Evolutionary conservation across 441 rosid genomes (phyloP).

Genomic region (Pelargonium fulgidum): DNA sequence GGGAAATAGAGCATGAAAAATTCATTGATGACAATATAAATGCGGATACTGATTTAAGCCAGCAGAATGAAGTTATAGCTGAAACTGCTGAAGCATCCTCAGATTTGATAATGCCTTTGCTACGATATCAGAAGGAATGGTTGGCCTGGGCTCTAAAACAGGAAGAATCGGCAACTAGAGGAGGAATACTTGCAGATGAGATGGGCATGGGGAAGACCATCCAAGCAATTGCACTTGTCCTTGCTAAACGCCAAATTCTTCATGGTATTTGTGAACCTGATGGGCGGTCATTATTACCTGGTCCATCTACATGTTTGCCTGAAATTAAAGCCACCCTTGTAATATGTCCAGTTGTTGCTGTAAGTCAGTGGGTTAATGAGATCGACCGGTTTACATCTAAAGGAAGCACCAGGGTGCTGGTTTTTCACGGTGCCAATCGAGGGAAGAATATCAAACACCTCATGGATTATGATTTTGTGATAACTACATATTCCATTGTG

Average conservation of each 20-base stretch:
- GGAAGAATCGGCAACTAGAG: conserved; percentile 58
- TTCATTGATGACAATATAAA: conserved; percentile 58
- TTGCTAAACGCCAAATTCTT: conserved; percentile 53
- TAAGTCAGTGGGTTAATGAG: conserved; percentile 84
- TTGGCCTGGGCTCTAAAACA: conserved; percentile 88
- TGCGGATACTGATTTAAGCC: conserved; percentile 50
- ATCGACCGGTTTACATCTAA: conserved; percentile 57
- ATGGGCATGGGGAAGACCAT: conserved; percentile 99
- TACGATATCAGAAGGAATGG: conserved; percentile 94
- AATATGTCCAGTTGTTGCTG: conserved; percentile 86
- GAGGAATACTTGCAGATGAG: conserved; percentile 99
- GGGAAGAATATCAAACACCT: conserved; percentile 47
- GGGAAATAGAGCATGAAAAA: conserved; percentile 61
- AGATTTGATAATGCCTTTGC: conserved; percentile 58
- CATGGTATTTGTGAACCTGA: conserved; percentile 19
- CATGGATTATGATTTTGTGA: conserved; percentile 67
- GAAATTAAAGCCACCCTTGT: conserved; percentile 61
- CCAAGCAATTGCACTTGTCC: conserved; percentile 92
- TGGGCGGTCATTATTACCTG: conserved; percentile 19
- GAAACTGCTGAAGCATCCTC: conserved; percentile 63
- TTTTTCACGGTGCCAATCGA: conserved; percentile 78
- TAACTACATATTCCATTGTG: conserved; percentile 78
- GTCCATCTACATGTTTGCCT: conserved; percentile 31
- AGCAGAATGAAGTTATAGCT: conserved; percentile 35
- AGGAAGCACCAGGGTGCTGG: conserved; percentile 74